Base-by-base conservation (phyloP, 202 grass and related monocot genomes). In the Elaeis oleifera region DNA sequence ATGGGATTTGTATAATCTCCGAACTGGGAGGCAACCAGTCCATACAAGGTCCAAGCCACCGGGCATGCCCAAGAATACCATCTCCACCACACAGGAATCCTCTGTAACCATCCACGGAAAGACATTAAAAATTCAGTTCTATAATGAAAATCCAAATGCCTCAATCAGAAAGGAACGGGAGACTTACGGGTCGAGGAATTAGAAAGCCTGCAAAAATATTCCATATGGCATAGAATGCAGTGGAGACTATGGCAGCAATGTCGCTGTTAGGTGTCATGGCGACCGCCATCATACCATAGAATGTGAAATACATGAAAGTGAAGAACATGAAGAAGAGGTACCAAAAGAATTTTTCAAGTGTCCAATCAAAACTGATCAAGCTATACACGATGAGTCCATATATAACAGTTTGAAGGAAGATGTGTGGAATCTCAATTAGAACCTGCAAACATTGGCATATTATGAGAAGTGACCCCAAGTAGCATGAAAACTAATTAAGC, bases 1-100 rank as follows among this genome's bases (percentile, higher is more conserved):
- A 81, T 17, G 16, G 1, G 3, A 17, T 48, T 52, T 28, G 52
- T 23, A 19, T 53, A 24, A 53, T 81, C 78, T 59, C 71, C 78
- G 48, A 58, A 81, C 28, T 80, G 77, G 0, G 77, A 80, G 1
- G 17, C 70, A 31, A 80, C 32, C 13, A 80, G 44, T 17, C 78
- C 78, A 20, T 81, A 71, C 16, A 81, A 59, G 32, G 58, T 81
- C 79, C 79, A 81, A 3, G 72, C 44, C 4, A 76, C 51, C 14
- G 79, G 79, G 60, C 72, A 65, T 23, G 48, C 39, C 79, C 79
- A 81, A 63, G 54, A 75, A n/a, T 75, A 81, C 79, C 66, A 81
- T 76, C 72, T 75, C 79, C 79, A 81, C 72, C 79, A 81, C 2
- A 81, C 48, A n/a, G 79, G 72, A 28, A 76, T 81, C 49, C 52